These are phyloP conservation scores for Priceomyces castillae DNA, from an alignment of 805 yeast species.

Conservation along the genomic window DNA sequence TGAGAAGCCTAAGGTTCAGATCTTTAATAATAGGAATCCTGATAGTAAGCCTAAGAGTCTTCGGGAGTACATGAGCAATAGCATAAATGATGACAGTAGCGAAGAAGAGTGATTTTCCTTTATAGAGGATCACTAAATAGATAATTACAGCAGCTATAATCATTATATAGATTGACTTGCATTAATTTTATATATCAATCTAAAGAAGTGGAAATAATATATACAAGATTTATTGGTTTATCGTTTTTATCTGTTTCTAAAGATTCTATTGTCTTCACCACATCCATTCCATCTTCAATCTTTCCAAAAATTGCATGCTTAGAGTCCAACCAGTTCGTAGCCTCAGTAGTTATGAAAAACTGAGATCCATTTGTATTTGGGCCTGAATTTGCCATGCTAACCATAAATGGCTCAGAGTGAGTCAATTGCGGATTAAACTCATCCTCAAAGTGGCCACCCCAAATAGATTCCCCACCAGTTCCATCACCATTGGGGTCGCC, in stretches of 20 bases:
- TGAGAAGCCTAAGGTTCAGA: not conserved
- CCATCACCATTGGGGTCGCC: conserved; percentile 25
- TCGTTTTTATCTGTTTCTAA: conserved; percentile 19
- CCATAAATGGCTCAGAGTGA: conserved; percentile 30
- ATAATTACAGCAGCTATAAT: too few species aligned
- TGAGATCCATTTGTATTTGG: conserved; percentile 47
- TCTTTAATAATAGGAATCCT: not conserved
- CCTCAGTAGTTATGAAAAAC: conserved; percentile 37
- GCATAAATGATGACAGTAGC: conserved; percentile 2
- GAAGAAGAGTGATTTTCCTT: not conserved
- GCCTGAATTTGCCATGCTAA: conserved; percentile 70
- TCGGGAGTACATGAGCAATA: not conserved
- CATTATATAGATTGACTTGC: not conserved
- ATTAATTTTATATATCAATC: not conserved
- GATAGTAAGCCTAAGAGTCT: conserved; percentile 1
- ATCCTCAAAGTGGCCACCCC: conserved; percentile 26
- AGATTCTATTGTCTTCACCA: conserved; percentile 18
- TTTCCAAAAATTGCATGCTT: conserved; percentile 28
- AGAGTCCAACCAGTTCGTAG: conserved; percentile 19
- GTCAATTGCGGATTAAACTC: conserved; percentile 24
- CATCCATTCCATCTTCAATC: conserved; percentile 20
- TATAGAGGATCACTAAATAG: too few species aligned
- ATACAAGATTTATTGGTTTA: conserved; percentile 20
- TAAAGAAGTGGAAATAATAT: conserved; percentile 20
- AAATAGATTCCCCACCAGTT: conserved; percentile 26